Percentiles rank a stretch among this genome's conserved stretches.
Conservation (phyloP, 208 protist species). For the Crithidia fasciculata region DNA sequence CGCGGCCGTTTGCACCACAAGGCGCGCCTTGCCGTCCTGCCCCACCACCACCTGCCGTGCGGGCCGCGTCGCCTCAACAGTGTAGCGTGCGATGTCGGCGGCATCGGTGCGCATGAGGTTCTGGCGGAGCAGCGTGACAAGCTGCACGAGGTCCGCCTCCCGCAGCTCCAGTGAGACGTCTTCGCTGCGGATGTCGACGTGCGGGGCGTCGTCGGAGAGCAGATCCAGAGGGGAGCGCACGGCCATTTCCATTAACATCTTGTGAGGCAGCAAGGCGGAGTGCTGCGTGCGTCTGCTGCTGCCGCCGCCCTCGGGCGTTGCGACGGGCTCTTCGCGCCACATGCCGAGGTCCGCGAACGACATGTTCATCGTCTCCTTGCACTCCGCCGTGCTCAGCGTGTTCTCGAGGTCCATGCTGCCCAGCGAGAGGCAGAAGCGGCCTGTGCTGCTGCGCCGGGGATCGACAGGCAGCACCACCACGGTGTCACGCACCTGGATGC, state of each 20-base stretch:
- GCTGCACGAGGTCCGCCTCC: conserved; percentile 57
- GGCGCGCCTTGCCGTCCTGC: conserved; percentile 1
- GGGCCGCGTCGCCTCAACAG: conserved; percentile 8
- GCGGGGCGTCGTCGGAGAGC: conserved; percentile 50
- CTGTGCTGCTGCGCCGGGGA: conserved; percentile 34
- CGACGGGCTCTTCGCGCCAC: conserved; percentile 28
- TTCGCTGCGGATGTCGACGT: conserved; percentile 58
- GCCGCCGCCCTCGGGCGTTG: background rate
- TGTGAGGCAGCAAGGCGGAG: conserved; percentile 48
- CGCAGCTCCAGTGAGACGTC: conserved; percentile 52
- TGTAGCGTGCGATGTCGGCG: conserved; percentile 26
- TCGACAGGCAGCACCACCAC: conserved; percentile 73
- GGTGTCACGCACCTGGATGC: conserved; percentile 65
- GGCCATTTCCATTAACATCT: conserved; percentile 57
- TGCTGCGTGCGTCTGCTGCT: background rate
- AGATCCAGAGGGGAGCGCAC: conserved; percentile 63
- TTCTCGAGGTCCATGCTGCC: conserved; percentile 66
- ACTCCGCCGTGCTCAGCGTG: conserved; percentile 61
- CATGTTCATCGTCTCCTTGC: conserved; percentile 69
- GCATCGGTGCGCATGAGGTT: conserved; percentile 56
- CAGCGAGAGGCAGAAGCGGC: conserved; percentile 59
- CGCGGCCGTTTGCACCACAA: conserved; percentile 2
- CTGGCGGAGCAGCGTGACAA: conserved; percentile 60
- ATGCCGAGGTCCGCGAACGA: conserved; percentile 72
- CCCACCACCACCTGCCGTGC: conserved; percentile 17